A percentile compares a stretch with the other conserved stretches of the same genome.
phyloP scores from a whole-genome alignment of 1,284 basidiomycete species.

The Irpex sp. region DNA sequence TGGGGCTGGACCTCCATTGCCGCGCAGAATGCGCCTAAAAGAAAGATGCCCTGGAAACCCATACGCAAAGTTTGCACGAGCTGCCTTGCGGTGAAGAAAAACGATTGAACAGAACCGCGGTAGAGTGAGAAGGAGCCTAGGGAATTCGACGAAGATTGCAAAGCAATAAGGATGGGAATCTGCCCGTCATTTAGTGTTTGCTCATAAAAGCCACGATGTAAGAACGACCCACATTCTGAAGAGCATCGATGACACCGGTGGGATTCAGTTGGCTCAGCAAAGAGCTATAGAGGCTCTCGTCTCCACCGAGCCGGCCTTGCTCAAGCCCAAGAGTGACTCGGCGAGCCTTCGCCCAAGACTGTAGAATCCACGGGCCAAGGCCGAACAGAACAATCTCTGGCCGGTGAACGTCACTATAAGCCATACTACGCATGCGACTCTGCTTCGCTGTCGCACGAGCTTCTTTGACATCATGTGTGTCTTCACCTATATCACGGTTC shows the following conservation, averaged over 20 bases:
- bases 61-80: conserved; percentile 56
- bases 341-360: conserved; percentile 63
- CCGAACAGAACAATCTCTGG: conserved; percentile 78
- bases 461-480: conserved; percentile 40
- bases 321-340: conserved; percentile 53
- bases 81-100: conserved; percentile 57
- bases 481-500: conserved; percentile 25
- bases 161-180: conserved; percentile 67
- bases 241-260: conserved; percentile 52
- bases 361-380: conserved; percentile 74
- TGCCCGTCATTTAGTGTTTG: conserved; percentile 21
- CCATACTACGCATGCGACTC: conserved; percentile 67
- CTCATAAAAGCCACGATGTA: not conserved
- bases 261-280: conserved; percentile 54
- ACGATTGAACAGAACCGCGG: conserved; percentile 66
- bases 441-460: conserved; percentile 58
- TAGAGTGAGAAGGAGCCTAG: conserved; percentile 75
- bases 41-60: conserved; percentile 75
- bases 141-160: conserved; percentile 65
- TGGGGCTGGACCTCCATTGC: conserved; percentile 63
- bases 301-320: conserved; percentile 24
- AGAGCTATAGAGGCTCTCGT: conserved; percentile 5
- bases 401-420: conserved; percentile 61
- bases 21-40: conserved; percentile 77
- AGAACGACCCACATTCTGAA: conserved; percentile 56